Base-by-base conservation (phyloP, 73 alveolate species). In the Loxodes magnus region DNA sequence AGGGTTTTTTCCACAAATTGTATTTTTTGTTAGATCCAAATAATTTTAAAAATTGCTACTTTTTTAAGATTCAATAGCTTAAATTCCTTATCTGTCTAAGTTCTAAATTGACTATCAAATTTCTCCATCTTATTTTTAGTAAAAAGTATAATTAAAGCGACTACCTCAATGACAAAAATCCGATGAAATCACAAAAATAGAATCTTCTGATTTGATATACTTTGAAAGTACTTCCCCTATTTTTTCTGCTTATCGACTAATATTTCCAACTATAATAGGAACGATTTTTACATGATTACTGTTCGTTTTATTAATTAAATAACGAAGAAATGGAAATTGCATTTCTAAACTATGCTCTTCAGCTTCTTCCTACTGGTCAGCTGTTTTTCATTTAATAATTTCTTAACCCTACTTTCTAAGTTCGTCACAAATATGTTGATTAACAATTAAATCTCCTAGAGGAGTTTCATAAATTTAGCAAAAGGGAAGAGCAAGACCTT, bases 101-200 rank as follows among this genome's bases (percentile, higher is more conserved):
- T n/a, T n/a, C n/a, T n/a, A n/a, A n/a, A n/a, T n/a, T n/a, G n/a
- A n/a, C n/a, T n/a, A n/a, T n/a, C n/a, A n/a, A n/a, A n/a, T n/a
- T n/a, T n/a, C n/a, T n/a, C n/a, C n/a, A n/a, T n/a, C n/a, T n/a
- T n/a, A n/a, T n/a, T n/a, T n/a, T n/a, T n/a, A n/a, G n/a, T n/a
- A n/a, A n/a, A n/a, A n/a, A n/a, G n/a, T 49, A 28, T 30, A 64
- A 36, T 56, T 84, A 44, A 77, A 86, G 51, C 58, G 34, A 39
- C 30, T 33, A 17, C 96, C 96, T 94, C 96, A 85, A 54, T 85
- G 96, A 63, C 96, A 84, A 67, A 84, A 84, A 52, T 84, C 96
- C 26, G 88, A 64, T 29, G 91, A 74, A 34, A 84, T 62, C 0
- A 85, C 76, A 49, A 86, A 86, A 25, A 86, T 48, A 35, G 67